Evolutionary conservation across 148 eudicot genomes (phyloP).

Genomic region (Chenopodium berlandieri): DNA sequence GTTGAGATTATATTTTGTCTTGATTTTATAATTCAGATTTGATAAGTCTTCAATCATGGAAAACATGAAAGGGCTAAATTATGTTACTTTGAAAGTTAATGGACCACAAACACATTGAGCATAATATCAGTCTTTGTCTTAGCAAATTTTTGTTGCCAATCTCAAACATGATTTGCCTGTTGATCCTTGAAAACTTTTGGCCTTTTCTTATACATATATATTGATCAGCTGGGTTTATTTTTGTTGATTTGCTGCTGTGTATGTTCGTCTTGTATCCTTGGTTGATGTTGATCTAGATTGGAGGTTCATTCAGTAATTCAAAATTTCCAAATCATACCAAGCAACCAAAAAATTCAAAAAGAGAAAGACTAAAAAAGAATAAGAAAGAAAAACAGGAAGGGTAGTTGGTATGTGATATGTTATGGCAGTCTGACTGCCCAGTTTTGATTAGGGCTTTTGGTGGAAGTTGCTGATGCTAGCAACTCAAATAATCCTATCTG

Average conservation of each 20-base stretch:
- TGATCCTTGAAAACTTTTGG: background rate
- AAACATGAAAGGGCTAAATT: background rate
- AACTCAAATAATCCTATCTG: background rate
- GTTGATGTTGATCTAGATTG: too few species aligned
- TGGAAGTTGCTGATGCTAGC: background rate
- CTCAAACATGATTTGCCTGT: background rate
- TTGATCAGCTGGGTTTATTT: too few species aligned
- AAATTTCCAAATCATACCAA: too few species aligned
- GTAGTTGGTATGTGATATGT: too few species aligned
- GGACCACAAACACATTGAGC: background rate
- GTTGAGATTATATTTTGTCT: background rate
- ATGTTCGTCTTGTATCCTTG: too few species aligned
- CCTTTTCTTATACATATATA: background rate
- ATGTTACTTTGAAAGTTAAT: background rate
- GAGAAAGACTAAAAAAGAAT: too few species aligned
- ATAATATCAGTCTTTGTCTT: background rate
- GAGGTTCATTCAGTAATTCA: too few species aligned
- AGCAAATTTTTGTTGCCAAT: background rate
- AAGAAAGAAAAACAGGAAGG: too few species aligned
- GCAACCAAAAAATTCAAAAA: too few species aligned
- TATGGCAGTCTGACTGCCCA: background rate
- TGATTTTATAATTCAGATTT: background rate
- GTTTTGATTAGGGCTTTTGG: background rate
- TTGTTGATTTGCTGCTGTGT: too few species aligned
- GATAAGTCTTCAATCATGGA: background rate